A percentile compares a stretch with the other conserved stretches of the same genome.
Evolutionary conservation across 2,329 filamentous ascomycete species (phyloP).

Genomic region (Trichoderma arundinaceum): DNA sequence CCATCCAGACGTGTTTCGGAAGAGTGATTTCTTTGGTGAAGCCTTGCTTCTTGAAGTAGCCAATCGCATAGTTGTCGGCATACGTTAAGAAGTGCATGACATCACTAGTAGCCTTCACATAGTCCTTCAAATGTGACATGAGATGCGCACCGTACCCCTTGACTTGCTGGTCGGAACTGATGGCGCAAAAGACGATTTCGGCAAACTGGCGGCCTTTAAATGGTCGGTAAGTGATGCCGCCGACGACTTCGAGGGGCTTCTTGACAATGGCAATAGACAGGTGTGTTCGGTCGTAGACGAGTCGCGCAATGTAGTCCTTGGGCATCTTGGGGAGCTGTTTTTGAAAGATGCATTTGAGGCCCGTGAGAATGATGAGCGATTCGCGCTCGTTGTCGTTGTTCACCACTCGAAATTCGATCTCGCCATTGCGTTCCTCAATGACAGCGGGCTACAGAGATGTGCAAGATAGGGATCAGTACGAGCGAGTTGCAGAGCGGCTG

Average conservation of each 20-base stretch:
- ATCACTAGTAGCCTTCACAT: constrained; percentile 93
- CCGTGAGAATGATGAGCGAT: constrained; percentile 91
- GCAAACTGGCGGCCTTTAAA: constrained; percentile 93
- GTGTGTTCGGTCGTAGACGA: constrained; percentile 97
- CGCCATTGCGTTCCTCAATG: constrained; percentile 88
- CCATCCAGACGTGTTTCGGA: constrained; percentile 93
- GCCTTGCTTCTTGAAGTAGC: constrained; percentile 98
- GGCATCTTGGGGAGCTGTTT: constrained; percentile 99
- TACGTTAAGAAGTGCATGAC: constrained; percentile 99
- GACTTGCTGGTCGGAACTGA: constrained; percentile 96
- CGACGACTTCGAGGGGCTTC: constrained; percentile 92
- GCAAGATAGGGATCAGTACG: neutral
- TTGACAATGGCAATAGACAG: constrained; percentile 97
- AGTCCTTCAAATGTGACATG: constrained; percentile 98
- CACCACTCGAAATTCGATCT: constrained; percentile 96
- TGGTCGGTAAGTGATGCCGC: constrained; percentile 93
- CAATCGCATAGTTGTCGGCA: constrained; percentile 97
- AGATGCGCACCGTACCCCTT: constrained; percentile 98
- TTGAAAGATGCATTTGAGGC: constrained; percentile 96
- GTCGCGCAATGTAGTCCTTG: constrained; percentile 95
- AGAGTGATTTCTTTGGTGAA: constrained; percentile 99
- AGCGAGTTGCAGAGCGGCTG: neutral
- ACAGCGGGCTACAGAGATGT: constrained; percentile 70
- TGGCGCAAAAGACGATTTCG: constrained; percentile 98
- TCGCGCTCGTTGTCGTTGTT: constrained; percentile 92